These are phyloP conservation scores for Sugiyamaella marilandica DNA, from an alignment of 805 yeast genomes.

Conservation along the genomic window DNA sequence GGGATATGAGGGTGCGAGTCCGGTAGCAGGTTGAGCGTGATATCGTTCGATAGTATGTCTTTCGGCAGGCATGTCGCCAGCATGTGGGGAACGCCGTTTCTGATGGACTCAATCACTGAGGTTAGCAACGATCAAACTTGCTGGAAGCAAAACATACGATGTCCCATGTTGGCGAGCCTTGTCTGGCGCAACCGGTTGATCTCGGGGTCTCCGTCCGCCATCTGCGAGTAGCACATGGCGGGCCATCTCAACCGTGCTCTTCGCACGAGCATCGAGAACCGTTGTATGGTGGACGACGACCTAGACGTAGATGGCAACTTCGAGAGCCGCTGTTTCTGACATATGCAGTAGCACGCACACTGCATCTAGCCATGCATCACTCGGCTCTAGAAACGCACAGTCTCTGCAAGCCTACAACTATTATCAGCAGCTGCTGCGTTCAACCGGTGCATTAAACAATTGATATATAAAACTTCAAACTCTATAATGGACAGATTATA, in stretches of 20 bases:
- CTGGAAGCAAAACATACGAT: slow-evolving; percentile 6
- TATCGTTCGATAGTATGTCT: slow-evolving; percentile 26
- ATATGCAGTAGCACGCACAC: background rate
- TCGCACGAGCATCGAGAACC: slow-evolving; percentile 1
- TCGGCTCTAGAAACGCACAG: too few relatives aligned
- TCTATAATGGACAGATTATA: too few relatives aligned
- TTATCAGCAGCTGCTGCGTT: background rate
- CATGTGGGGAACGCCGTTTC: slow-evolving; percentile 25
- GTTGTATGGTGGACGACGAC: too few relatives aligned
- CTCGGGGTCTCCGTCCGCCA: slow-evolving; percentile 1
- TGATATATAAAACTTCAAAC: too few relatives aligned
- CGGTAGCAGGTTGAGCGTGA: slow-evolving; percentile 28
- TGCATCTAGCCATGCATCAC: too few relatives aligned
- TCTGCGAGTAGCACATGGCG: background rate
- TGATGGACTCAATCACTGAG: slow-evolving; percentile 23
- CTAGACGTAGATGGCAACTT: background rate
- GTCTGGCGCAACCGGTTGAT: slow-evolving; percentile 16
- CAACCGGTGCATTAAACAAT: background rate
- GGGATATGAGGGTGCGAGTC: slow-evolving; percentile 27
- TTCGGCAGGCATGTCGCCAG: slow-evolving; percentile 25
- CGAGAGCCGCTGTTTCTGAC: background rate
- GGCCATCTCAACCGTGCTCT: background rate
- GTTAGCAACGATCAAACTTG: background rate
- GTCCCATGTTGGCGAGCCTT: slow-evolving; percentile 30
- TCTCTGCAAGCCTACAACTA: too few relatives aligned